Percentiles rank a stretch among this genome's conserved stretches.
These are phyloP conservation scores for Talaromyces sp. DNA, from an alignment of 2,329 filamentous ascomycete genomes.

Conservation along the genomic window DNA sequence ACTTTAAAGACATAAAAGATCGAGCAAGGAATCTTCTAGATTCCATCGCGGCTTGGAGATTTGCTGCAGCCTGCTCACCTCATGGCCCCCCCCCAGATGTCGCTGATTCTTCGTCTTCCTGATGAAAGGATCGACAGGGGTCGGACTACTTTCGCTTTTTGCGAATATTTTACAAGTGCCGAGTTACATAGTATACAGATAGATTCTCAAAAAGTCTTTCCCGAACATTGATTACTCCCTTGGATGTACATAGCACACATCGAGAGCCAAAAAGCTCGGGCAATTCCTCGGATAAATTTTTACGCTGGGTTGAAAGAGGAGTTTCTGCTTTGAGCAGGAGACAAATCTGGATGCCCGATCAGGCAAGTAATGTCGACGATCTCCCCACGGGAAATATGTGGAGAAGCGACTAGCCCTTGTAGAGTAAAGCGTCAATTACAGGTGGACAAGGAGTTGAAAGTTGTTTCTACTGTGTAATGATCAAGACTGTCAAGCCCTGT, in stretches of 20 bases:
- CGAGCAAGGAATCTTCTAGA: neutral
- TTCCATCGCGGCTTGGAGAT: too few relatives aligned
- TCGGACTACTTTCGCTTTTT: neutral
- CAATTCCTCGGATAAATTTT: neutral
- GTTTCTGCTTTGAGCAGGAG: slow-evolving; percentile 7
- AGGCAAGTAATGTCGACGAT: neutral
- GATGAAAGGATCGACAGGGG: neutral
- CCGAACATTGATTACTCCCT: too few relatives aligned
- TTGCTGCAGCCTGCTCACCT: neutral
- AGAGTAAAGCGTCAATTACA: neutral
- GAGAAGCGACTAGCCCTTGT: neutral
- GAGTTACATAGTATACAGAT: neutral
- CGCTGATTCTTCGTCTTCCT: neutral
- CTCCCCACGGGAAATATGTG: neutral
- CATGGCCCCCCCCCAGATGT: neutral
- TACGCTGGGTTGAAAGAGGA: neutral
- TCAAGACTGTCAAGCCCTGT: neutral
- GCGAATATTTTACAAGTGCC: neutral
- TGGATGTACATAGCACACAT: neutral
- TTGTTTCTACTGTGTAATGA: too few relatives aligned
- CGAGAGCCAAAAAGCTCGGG: neutral
- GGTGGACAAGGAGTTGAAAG: neutral
- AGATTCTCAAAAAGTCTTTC: neutral
- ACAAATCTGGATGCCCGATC: slow-evolving; percentile 2
- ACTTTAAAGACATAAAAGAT: neutral